Evolutionary conservation across 805 yeast species (phyloP), one percentile per base, ranked within the genome.

Genomic region (Barnettozyma wickerhamii): DNA sequence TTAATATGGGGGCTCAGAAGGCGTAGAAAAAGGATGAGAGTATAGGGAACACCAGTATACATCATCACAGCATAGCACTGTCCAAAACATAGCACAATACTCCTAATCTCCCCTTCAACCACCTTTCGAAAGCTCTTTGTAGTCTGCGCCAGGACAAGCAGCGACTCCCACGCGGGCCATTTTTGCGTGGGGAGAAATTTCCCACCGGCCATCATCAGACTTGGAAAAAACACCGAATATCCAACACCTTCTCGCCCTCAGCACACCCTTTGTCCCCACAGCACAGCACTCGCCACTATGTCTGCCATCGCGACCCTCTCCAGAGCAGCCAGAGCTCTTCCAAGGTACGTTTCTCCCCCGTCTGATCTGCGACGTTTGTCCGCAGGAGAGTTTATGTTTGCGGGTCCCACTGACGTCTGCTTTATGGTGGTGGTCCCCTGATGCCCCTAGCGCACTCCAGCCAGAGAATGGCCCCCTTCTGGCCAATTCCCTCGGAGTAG

Each of bases 221-320:
- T 23, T 12, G 26, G 12, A 23, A 23, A 23, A 23, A 9, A 23
- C 26, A 23, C 26, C 26, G 26, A 23, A 23, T 12, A 9, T 23
- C 9, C 26, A 23, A 23, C 26, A 23, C 26, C 26, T 23, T 23
- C 12, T 12, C 26, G 12, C 12, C 26, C 12, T 23, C 12, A 9
- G 9, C 12, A 3, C 26, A 2, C 26, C 26, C 34, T 19, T 12
- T 14, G 19, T 19, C 34, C 6, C 26, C 19, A 19, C 19, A 9
- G 13, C 32, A 13, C 30, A 33, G 13, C 32, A 35, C 20, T 14
- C 13, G 7, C 14, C 31, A 26, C 28, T 28, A 49, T 49, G 52
- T 47, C 51, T 21, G 52, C 52, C 30, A 49, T 49, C 20, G 46
- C 51, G 17, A 45, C 52, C 23, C 30, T 49, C 15, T 31, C 52